phyloP scores from a whole-genome alignment of 116 monocot genomes.

The Dioscorea cayenensis region DNA sequence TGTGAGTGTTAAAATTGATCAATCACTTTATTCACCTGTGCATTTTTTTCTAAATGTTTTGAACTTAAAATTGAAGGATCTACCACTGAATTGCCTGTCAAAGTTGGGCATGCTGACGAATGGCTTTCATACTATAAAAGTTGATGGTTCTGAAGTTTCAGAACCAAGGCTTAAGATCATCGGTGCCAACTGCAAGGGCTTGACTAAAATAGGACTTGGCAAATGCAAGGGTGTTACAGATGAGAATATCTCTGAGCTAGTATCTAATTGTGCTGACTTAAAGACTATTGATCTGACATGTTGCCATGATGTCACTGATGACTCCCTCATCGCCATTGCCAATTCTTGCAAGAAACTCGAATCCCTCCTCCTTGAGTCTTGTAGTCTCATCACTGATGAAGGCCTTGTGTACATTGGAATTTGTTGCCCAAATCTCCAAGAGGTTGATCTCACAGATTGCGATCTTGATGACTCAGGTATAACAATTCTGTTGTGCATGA shows the following conservation, averaged over 20 bases:
- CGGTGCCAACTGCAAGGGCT: slow-evolving; percentile 47
- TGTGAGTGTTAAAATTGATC: slow-evolving; percentile 21
- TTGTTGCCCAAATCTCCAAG: slow-evolving; percentile 39
- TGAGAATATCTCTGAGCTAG: slow-evolving; percentile 54
- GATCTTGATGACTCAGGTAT: slow-evolving; percentile 52
- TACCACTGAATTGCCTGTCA: slow-evolving; percentile 35
- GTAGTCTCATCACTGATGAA: slow-evolving; percentile 51
- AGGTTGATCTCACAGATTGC: slow-evolving; percentile 91
- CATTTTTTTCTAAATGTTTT: slow-evolving; percentile 1
- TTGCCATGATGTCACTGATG: slow-evolving; percentile 60
- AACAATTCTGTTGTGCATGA: not conserved
- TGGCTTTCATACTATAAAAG: slow-evolving; percentile 38
- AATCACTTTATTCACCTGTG: not conserved
- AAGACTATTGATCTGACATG: slow-evolving; percentile 71
- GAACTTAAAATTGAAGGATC: slow-evolving; percentile 27
- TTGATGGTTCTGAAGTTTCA: slow-evolving; percentile 61
- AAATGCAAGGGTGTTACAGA: slow-evolving; percentile 77
- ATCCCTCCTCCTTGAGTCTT: slow-evolving; percentile 67
- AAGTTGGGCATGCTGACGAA: slow-evolving; percentile 36
- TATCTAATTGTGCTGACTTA: slow-evolving; percentile 31
- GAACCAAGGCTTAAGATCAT: slow-evolving; percentile 35
- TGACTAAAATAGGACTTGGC: slow-evolving; percentile 70
- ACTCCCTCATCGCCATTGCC: slow-evolving; percentile 42
- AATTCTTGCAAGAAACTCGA: slow-evolving; percentile 38
- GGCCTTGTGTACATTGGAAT: slow-evolving; percentile 49